phyloP scores from a whole-genome alignment of 352 stramenopile genomes.

The Globisporangium apiculatum region DNA sequence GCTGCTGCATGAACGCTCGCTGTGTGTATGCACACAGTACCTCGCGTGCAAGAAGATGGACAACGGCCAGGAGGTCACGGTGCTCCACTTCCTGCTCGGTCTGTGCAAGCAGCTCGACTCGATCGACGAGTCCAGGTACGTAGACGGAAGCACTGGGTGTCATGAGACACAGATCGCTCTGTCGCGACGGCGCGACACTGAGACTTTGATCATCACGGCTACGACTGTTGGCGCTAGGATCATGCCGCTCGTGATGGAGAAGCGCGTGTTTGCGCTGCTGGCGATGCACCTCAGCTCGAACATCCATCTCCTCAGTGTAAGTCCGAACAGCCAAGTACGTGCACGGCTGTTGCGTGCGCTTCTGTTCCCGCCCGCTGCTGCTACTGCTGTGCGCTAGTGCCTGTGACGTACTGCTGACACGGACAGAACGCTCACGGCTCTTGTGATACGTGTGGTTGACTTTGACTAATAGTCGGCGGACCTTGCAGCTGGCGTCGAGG shows the following conservation, averaged over 20 bases:
- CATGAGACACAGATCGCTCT: no score
- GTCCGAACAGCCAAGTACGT: conserved; percentile 16
- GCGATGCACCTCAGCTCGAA: conserved; percentile 69
- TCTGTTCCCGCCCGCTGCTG: neutral
- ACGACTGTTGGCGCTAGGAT: conserved; percentile 26
- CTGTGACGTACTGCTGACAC: neutral
- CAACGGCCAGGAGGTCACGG: conserved; percentile 80
- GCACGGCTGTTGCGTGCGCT: neutral
- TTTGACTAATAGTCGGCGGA: conserved; percentile 26
- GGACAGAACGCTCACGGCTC: neutral
- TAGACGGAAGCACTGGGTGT: no score
- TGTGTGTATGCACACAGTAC: conserved; percentile 29
- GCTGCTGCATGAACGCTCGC: neutral
- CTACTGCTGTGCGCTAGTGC: neutral
- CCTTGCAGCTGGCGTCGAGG: conserved; percentile 48
- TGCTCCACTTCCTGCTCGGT: conserved; percentile 82
- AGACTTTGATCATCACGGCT: no score
- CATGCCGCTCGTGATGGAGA: conserved; percentile 80
- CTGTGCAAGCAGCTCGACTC: conserved; percentile 78
- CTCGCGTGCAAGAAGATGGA: conserved; percentile 63
- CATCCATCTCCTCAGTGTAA: conserved; percentile 38
- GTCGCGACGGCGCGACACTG: no score
- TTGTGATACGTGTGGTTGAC: neutral
- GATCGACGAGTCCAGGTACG: conserved; percentile 74
- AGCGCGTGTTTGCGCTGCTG: conserved; percentile 73